These are phyloP conservation scores for Euryodendron excelsum DNA, from an alignment of 148 eudicot species.

Conservation along the genomic window DNA sequence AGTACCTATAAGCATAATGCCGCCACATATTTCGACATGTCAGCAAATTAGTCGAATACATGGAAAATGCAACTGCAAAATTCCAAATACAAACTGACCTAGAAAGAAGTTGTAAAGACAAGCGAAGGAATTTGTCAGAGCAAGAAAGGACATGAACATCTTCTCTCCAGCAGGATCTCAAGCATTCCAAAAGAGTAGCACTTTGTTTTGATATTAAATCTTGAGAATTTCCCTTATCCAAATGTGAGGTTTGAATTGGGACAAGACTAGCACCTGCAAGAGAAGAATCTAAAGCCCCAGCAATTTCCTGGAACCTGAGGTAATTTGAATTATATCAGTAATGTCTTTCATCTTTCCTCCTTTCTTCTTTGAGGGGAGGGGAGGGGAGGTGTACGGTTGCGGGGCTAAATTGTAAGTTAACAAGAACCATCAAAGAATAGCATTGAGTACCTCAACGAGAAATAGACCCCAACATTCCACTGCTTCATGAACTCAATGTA, in stretches of 20 bases:
- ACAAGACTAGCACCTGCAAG: conserved; percentile 50
- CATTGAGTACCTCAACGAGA: conserved; percentile 75
- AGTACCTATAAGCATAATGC: conserved; percentile 48
- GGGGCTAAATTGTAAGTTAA: background rate
- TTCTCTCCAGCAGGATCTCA: conserved; percentile 88
- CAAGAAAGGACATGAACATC: conserved; percentile 80
- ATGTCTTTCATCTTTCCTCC: background rate
- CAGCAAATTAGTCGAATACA: background rate
- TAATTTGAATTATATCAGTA: conserved; percentile 1
- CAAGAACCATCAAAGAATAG: background rate
- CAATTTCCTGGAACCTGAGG: conserved; percentile 95
- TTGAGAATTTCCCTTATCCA: conserved; percentile 35
- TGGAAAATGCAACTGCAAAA: background rate
- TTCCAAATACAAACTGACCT: conserved; percentile 41
- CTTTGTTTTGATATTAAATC: conserved; percentile 70
- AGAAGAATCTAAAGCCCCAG: conserved; percentile 88
- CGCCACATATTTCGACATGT: background rate
- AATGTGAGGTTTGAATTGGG: conserved; percentile 37
- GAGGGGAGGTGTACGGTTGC: background rate
- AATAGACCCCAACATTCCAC: conserved; percentile 97
- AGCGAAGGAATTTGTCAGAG: conserved; percentile 91
- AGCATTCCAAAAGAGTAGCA: conserved; percentile 69
- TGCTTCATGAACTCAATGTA: conserved; percentile 90
- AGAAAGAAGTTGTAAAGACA: conserved; percentile 86
- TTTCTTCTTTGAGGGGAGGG: background rate